A percentile compares a stretch with the other conserved stretches of the same genome.
phyloP scores from a whole-genome alignment of 768 basidiomycete species.

The Boletus pseudo-olivaceus region DNA sequence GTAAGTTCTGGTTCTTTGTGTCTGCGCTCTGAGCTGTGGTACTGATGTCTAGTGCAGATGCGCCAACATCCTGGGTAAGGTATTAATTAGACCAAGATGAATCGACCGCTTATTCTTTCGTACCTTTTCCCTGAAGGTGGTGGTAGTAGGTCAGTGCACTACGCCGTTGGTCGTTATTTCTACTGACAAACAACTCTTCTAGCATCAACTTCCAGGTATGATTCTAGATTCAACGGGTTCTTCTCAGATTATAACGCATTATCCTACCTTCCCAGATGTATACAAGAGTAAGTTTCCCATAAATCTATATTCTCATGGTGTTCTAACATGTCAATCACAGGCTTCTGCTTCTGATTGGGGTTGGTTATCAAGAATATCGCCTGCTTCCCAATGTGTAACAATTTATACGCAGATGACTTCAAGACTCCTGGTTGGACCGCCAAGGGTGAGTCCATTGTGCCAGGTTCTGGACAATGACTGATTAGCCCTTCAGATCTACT shows the following conservation, averaged over 20 bases:
- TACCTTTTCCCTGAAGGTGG: conserved; percentile 34
- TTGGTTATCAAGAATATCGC: conserved; percentile 26
- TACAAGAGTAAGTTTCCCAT: conserved; percentile 44
- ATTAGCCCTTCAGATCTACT: conserved; percentile 47
- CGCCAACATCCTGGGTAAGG: conserved; percentile 57
- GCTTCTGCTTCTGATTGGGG: conserved; percentile 72
- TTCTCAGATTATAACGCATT: background rate
- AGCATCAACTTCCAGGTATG: conserved; percentile 66
- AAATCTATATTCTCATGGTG: background rate
- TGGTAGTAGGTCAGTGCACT: conserved; percentile 46
- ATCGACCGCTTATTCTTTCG: background rate
- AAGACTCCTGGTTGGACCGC: conserved; percentile 68
- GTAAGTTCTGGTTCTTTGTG: conserved; percentile 35
- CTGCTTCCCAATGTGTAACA: background rate
- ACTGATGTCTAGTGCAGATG: conserved; percentile 38
- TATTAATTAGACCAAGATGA: background rate
- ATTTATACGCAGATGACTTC: conserved; percentile 53
- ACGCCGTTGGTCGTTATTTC: background rate
- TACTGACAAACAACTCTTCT: conserved; percentile 1
- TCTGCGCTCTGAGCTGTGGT: background rate
- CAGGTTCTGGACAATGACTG: background rate
- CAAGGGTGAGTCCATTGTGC: conserved; percentile 39
- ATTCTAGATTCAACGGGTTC: background rate
- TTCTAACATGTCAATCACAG: conserved; percentile 25
- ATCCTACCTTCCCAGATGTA: conserved; percentile 47